Evolutionary conservation across 1,139 yeast genomes (phyloP), one percentile per base, ranked within the genome.

Genomic region (Wickerhamiella pararugosa): DNA sequence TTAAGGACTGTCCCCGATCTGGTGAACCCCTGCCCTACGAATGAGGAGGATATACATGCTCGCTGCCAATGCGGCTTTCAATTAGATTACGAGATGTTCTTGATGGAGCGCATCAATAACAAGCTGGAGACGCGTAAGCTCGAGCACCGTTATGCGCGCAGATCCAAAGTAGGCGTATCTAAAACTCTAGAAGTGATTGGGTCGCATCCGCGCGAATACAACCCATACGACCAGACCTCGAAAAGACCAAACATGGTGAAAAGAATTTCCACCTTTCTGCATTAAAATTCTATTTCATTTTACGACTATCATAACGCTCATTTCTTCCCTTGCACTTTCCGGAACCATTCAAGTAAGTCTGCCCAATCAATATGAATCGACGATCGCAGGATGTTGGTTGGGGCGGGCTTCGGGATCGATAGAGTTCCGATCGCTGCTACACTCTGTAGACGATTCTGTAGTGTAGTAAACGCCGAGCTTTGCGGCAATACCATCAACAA

Each of bases 401-500:
- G 28, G 42, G 11, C 29, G 11, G 39, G 37, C 34, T 25, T 33
- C 28, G 58, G 60, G 7, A 56, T 44, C 42, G 61, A 62, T 34
- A 64, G 50, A 39, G 54, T 55, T 6, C 65, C 66, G 40, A 64
- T 60, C 4, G 65, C 58, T 10, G 71, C 63, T 35, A 73, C 71
- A 36, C 82, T 69, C 44, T 73, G 73, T 43, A 90, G 67, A 47
- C 99, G 68, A 55, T 80, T 83, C 49, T 79, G 79, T 49, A 92
- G 67, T 0, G 82, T 76, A 25, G 73, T 76, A 59, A 84, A 92
- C 0, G 98, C 94, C n/a, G 84, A 73, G 0, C 96, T 83, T 58
- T 92, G 99, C 0, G 99, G 99, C 42, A 92, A 63, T 5, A 92
- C 70, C 99, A 92, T 92, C 46, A 92, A 66, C 39, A 92, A 71